Evolutionary conservation across 208 protist species (phyloP).

Genomic region (Wallacemonas sp.): DNA sequence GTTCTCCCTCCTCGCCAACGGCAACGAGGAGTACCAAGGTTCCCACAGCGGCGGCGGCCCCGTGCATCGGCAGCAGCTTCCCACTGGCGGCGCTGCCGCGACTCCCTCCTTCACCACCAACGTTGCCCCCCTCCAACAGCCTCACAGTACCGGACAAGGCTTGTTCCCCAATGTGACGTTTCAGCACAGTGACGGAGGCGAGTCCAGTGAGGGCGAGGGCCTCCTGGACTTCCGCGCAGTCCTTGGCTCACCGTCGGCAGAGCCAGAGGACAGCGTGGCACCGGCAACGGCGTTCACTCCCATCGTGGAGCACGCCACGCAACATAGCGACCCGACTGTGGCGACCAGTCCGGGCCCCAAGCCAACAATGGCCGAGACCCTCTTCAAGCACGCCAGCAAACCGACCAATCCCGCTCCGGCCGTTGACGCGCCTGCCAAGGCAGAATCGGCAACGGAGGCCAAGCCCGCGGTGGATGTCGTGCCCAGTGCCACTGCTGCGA

Average conservation of each 20-base stretch:
- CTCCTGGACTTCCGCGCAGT: constrained; percentile 8
- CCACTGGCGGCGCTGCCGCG: too few relatives aligned
- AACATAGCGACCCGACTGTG: background rate
- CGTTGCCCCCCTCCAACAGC: too few relatives aligned
- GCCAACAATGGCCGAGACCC: constrained; percentile 13
- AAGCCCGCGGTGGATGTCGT: too few relatives aligned
- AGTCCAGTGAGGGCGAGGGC: constrained; percentile 12
- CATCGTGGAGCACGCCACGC: background rate
- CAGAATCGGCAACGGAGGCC: background rate
- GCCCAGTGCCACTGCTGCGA: too few relatives aligned
- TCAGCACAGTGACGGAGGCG: background rate
- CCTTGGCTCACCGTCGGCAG: constrained; percentile 8
- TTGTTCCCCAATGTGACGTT: background rate
- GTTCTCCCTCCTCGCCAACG: background rate
- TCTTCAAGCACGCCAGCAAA: constrained; percentile 5
- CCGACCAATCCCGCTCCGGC: background rate
- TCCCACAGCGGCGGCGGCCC: too few relatives aligned
- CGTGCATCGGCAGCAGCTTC: too few relatives aligned
- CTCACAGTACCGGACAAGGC: too few relatives aligned
- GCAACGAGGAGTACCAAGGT: background rate
- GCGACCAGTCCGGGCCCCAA: background rate
- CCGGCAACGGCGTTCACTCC: background rate
- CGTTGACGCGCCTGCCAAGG: background rate
- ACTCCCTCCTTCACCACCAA: background rate
- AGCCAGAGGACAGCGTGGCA: constrained; percentile 8